Evolutionary conservation across 2,329 filamentous ascomycete genomes (phyloP), one percentile per base, ranked within the genome.

Genomic region (Didymella segeticola): DNA sequence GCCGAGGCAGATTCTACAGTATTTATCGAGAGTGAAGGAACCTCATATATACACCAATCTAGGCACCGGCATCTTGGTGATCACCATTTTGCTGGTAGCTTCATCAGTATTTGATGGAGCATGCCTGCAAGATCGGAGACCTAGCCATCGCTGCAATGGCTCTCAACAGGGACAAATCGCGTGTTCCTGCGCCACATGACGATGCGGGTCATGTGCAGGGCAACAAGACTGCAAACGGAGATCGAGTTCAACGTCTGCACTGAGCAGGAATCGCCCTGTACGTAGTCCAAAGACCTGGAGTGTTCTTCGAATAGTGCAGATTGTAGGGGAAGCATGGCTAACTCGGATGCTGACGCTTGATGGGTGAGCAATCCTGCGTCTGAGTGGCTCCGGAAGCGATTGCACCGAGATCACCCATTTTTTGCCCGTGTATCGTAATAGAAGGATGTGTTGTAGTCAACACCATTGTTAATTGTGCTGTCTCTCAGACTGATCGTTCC

Each of bases 11-110:
- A 53, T 15, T 4, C 5, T 4, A 6, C 43, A 43, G 23, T 53
- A 53, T 14, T 48, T 22, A 17, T 38, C 31, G 26, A 50, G 43
- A 5, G n/a, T n/a, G n/a, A n/a, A n/a, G n/a, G n/a, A n/a, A n/a
- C n/a, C n/a, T n/a, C n/a, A n/a, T n/a, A n/a, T n/a, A n/a, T n/a
- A n/a, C n/a, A n/a, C n/a, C n/a, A n/a, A n/a, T n/a, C n/a, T n/a
- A n/a, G n/a, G n/a, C n/a, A n/a, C n/a, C n/a, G n/a, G n/a, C n/a
- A n/a, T n/a, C n/a, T n/a, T n/a, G n/a, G n/a, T n/a, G n/a, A n/a
- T n/a, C n/a, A n/a, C n/a, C n/a, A n/a, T n/a, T n/a, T n/a, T n/a
- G n/a, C n/a, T n/a, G n/a, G n/a, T n/a, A n/a, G n/a, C n/a, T n/a
- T n/a, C n/a, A n/a, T n/a, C n/a, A n/a, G n/a, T n/a, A n/a, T n/a